A percentile compares a stretch with the other conserved stretches of the same genome.
phyloP scores from a whole-genome alignment of 2,329 filamentous ascomycete species.

The Chalaropsis ovoidea region DNA sequence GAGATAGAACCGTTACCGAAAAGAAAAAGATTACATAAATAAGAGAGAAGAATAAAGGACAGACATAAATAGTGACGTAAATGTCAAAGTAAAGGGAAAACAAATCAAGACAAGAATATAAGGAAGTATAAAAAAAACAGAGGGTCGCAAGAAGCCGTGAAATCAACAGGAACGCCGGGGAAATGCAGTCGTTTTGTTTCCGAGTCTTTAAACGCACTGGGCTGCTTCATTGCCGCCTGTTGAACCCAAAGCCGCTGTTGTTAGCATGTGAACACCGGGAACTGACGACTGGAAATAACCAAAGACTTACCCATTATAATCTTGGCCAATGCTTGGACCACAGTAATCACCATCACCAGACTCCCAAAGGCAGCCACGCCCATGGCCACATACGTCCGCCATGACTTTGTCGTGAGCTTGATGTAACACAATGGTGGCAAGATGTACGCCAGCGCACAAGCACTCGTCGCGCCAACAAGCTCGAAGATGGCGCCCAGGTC shows the following conservation, averaged over 20 bases:
- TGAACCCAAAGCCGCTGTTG: neutral
- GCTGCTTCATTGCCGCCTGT: conserved; percentile 17
- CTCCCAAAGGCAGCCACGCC: conserved; percentile 68
- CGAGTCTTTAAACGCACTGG: conserved; percentile 18
- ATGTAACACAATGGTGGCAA: conserved; percentile 91
- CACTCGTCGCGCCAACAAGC: conserved; percentile 87
- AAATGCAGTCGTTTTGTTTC: conserved; percentile 14
- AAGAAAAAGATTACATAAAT: neutral
- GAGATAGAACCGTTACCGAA: neutral
- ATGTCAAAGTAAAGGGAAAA: neutral
- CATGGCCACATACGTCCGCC: conserved; percentile 62
- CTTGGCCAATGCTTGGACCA: conserved; percentile 62
- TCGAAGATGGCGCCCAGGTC: conserved; percentile 93
- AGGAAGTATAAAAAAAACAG: neutral
- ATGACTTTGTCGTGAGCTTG: conserved; percentile 70
- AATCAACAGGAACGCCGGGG: conserved; percentile 18
- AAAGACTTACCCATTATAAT: conserved; percentile 43
- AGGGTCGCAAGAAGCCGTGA: neutral
- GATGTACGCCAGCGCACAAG: conserved; percentile 89
- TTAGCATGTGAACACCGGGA: neutral
- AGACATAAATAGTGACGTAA: neutral
- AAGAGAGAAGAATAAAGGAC: conserved; percentile 2
- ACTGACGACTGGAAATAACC: too few species aligned
- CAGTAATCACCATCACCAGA: conserved; percentile 68
- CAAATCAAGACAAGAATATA: neutral